Evolutionary conservation across 2,329 filamentous ascomycete species (phyloP), one percentile per base, ranked within the genome.

Genomic region (Scytalidium sp.): DNA sequence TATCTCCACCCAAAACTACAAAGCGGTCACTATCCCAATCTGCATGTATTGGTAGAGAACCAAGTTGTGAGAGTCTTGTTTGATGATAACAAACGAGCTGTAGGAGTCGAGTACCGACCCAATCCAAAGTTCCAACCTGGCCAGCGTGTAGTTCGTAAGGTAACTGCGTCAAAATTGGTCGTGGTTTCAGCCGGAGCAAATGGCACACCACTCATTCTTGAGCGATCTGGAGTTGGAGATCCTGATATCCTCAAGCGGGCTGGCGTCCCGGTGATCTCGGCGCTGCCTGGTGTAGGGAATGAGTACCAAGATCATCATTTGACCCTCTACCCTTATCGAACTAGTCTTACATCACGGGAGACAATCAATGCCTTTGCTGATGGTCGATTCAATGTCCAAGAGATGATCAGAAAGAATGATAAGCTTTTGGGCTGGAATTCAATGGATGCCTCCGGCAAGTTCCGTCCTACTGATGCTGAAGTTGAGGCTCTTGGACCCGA

Each of bases 141-240:
- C 54, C 54, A 59, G 55, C 54, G 54, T 44, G 11, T 50, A 17
- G 51, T 54, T 41, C 56, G 58, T 27, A 65, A 57, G 1, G 64
- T 82, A 17, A 68, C 63, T 41, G 79, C 80, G 5, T 67, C 71
- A 7, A 80, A 76, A 64, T 63, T 81, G 21, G 78, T 84, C 19
- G 64, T 75, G 4, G 61, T 70, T 6, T 67, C 70, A 20, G 59
- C 58, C 17, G 57, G 53, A 29, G 56, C 56, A n/a, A 54, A 41
- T 9, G 66, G 64, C 11, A 57, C 49, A 20, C 47, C 50, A 19
- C 46, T 27, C 9, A 70, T 85, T 1, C 71, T 85, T 0, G 79
- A 85, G 60, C 68, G 82, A 20, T 85, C 82, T 0, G 82, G 82
- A 3, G 55, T 85, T 1, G 80, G 79, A 17, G 65, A 69, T 36